phyloP scores from a whole-genome alignment of 2,329 filamentous ascomycete genomes.

The Magnaporthales sp. region DNA sequence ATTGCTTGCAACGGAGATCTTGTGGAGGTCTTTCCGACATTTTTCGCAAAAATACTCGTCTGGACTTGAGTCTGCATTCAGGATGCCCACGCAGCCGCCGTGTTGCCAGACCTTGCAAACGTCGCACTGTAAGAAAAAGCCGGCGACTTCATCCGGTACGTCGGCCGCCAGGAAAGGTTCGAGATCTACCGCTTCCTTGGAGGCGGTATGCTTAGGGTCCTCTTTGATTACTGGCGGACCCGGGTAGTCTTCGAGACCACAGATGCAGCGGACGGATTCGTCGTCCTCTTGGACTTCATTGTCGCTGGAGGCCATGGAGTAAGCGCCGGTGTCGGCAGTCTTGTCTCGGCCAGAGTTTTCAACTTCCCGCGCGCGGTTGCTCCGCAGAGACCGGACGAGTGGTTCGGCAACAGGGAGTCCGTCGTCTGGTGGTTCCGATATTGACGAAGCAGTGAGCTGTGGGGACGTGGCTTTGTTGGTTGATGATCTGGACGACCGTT shows the following conservation, averaged over 20 bases:
- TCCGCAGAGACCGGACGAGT: conserved; percentile 66
- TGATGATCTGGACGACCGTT: conserved; percentile 64
- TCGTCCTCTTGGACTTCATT: conserved; percentile 77
- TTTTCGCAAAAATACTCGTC: conserved; percentile 98
- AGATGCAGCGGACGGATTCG: conserved; percentile 92
- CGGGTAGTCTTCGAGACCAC: conserved; percentile 89
- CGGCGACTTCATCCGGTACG: conserved; percentile 77
- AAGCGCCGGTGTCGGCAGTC: conserved; percentile 24
- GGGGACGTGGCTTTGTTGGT: conserved; percentile 61
- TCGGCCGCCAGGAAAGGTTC: conserved; percentile 51
- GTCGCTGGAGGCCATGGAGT: conserved; percentile 51
- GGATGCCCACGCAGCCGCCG: conserved; percentile 93
- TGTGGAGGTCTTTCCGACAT: conserved; percentile 87
- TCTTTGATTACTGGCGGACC: conserved; percentile 58
- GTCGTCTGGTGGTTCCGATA: conserved; percentile 61
- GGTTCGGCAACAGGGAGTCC: conserved; percentile 49
- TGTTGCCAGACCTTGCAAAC: conserved; percentile 98
- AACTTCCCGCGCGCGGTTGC: conserved; percentile 49
- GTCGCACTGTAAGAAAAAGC: conserved; percentile 97
- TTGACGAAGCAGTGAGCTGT: conserved; percentile 66
- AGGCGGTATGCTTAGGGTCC: conserved; percentile 34
- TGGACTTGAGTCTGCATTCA: conserved; percentile 84
- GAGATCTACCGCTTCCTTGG: conserved; percentile 48
- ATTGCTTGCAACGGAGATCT: conserved; percentile 68
- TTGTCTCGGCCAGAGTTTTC: conserved; percentile 48